Evolutionary conservation across 2,329 filamentous ascomycete species (phyloP).

Genomic region (Exophiala sideris): DNA sequence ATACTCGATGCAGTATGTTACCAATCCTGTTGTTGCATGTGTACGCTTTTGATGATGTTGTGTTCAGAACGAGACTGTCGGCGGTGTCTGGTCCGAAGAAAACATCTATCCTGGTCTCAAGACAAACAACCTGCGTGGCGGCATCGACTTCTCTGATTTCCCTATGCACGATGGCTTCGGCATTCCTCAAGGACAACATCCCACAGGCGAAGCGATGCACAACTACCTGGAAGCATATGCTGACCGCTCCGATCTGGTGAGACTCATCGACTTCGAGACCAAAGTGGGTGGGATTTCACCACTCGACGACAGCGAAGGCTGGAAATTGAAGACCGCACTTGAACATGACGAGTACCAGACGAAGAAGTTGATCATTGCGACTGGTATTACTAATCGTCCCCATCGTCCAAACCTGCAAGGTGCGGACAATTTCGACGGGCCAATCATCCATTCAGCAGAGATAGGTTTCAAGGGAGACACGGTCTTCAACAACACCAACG

Average conservation of each 20-base stretch:
- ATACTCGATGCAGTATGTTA: slow-evolving; percentile 23
- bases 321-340: slow-evolving; percentile 37
- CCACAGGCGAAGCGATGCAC: slow-evolving; percentile 56
- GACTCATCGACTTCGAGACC: slow-evolving; percentile 51
- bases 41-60: not conserved
- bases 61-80: slow-evolving; percentile 35
- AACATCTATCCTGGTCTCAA: slow-evolving; percentile 65
- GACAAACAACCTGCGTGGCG: slow-evolving; percentile 70
- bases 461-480: slow-evolving; percentile 43
- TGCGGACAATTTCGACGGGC: slow-evolving; percentile 44
- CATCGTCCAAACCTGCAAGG: slow-evolving; percentile 49
- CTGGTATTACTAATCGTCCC: slow-evolving; percentile 53
- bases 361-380: slow-evolving; percentile 53
- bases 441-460: slow-evolving; percentile 52
- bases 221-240: slow-evolving; percentile 57
- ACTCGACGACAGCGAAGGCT: slow-evolving; percentile 39
- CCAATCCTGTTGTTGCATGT: not conserved
- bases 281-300: slow-evolving; percentile 50
- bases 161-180: slow-evolving; percentile 61
- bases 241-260: slow-evolving; percentile 50
- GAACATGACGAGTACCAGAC: slow-evolving; percentile 31
- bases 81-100: slow-evolving; percentile 68
- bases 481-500: slow-evolving; percentile 41
- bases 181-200: slow-evolving; percentile 53
- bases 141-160: slow-evolving; percentile 71